A percentile compares a stretch with the other conserved stretches of the same genome.
Evolutionary conservation across 108 stramenopile genomes (phyloP).

Genomic region (Skeletonema costatum): DNA sequence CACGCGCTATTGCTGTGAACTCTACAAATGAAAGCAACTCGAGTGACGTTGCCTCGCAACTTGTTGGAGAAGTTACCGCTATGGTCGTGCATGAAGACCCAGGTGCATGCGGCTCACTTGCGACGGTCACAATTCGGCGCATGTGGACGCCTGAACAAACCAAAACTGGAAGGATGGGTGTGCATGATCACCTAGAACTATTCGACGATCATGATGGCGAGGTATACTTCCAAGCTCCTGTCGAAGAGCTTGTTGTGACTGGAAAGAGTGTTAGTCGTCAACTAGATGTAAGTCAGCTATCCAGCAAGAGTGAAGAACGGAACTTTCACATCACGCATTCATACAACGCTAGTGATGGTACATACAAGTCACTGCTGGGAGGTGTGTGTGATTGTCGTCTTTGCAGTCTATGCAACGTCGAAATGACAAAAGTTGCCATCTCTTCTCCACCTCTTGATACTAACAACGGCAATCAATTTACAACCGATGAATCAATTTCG

Average conservation of each 20-base stretch:
- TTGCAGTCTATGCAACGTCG: background rate
- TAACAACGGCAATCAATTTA: background rate
- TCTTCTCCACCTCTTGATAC: background rate
- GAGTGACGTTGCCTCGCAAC: slow-evolving; percentile 12
- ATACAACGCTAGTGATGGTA: slow-evolving; percentile 35
- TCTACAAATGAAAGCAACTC: background rate
- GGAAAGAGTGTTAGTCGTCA: slow-evolving; percentile 35
- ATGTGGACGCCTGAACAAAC: slow-evolving; percentile 71
- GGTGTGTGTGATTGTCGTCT: slow-evolving; percentile 21
- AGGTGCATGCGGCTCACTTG: slow-evolving; percentile 39
- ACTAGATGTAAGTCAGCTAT: background rate
- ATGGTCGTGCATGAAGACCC: slow-evolving; percentile 25
- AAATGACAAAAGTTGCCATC: background rate
- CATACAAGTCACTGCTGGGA: slow-evolving; percentile 25
- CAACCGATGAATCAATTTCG: background rate
- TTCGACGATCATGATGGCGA: slow-evolving; percentile 34
- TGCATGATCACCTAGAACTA: slow-evolving; percentile 47
- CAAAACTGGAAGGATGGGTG: slow-evolving; percentile 36
- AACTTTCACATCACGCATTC: slow-evolving; percentile 38
- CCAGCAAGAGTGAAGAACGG: background rate
- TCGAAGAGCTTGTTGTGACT: slow-evolving; percentile 63
- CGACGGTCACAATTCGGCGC: slow-evolving; percentile 58
- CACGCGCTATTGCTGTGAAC: background rate
- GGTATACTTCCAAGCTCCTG: slow-evolving; percentile 46
- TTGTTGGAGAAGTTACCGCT: slow-evolving; percentile 67